Conservation (phyloP, 305 asterid genomes). For the Salvia sclarea region DNA sequence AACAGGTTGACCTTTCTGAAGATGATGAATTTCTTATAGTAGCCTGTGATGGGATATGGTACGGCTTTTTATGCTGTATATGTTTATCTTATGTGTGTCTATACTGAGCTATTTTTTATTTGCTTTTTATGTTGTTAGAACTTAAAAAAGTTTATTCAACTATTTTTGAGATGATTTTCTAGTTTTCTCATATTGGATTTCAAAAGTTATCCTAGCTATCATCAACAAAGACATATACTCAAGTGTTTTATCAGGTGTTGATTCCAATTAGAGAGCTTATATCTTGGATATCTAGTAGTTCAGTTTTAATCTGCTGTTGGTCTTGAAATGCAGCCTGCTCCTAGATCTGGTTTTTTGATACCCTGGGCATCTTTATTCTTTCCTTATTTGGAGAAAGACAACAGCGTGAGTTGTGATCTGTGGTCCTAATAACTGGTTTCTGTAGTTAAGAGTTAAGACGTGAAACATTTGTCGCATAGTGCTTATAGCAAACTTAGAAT, state of each 20-base stretch:
- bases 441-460: too few relatives aligned
- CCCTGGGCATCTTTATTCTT: background rate
- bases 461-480: background rate
- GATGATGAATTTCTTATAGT: slow-evolving; percentile 87
- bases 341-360: background rate
- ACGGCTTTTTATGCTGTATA: slow-evolving; percentile 33
- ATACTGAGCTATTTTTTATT: background rate
- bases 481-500: background rate
- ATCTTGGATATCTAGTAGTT: background rate
- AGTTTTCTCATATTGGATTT: slow-evolving; percentile 2
- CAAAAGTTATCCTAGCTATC: background rate
- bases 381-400: background rate
- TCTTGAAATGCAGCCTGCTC: slow-evolving; percentile 6
- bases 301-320: background rate
- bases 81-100: slow-evolving; percentile 8
- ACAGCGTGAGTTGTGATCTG: background rate
- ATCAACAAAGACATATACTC: background rate
- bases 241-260: slow-evolving; percentile 3
- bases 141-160: background rate
- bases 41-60: slow-evolving; percentile 99
- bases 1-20: slow-evolving; percentile 72
- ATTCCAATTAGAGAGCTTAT: slow-evolving; percentile 1
- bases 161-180: background rate
- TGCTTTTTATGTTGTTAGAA: background rate
- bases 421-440: background rate